Conservation (phyloP, 1,284 basidiomycete genomes). For the Inonotus obliquus region DNA sequence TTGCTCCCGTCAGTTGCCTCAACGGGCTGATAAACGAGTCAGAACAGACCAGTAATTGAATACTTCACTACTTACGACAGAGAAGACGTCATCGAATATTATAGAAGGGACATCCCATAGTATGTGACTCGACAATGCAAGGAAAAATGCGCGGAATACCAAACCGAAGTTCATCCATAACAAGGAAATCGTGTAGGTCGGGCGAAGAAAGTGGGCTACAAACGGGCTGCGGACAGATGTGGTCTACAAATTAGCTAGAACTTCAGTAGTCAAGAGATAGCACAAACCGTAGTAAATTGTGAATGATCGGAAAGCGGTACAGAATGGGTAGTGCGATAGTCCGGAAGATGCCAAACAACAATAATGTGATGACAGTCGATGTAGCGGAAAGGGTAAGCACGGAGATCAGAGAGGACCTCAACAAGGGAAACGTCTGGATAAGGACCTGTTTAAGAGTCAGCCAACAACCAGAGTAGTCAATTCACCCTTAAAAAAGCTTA, state of each 20-base stretch:
- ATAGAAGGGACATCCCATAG: slow-evolving; percentile 59
- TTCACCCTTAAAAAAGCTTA: slow-evolving; percentile 2
- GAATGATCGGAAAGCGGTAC: slow-evolving; percentile 48
- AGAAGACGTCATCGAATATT: slow-evolving; percentile 49
- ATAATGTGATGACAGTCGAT: slow-evolving; percentile 34
- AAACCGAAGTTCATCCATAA: slow-evolving; percentile 42
- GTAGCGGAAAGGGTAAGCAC: slow-evolving; percentile 37
- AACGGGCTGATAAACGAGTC: slow-evolving; percentile 11
- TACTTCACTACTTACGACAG: slow-evolving; percentile 35
- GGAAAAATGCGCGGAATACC: slow-evolving; percentile 41
- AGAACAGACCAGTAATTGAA: not conserved
- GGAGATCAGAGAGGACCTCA: slow-evolving; percentile 35
- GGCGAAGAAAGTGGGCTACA: slow-evolving; percentile 54
- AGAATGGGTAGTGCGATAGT: slow-evolving; percentile 44
- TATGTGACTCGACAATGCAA: slow-evolving; percentile 45
- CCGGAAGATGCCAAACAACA: slow-evolving; percentile 42
- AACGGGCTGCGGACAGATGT: slow-evolving; percentile 39
- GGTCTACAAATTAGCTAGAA: not conserved
- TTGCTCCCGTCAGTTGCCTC: not conserved
- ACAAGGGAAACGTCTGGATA: slow-evolving; percentile 25
- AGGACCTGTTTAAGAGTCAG: slow-evolving; percentile 20
- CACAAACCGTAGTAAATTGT: slow-evolving; percentile 34
- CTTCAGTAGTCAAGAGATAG: not conserved
- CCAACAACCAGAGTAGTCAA: slow-evolving; percentile 12
- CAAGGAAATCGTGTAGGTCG: slow-evolving; percentile 48